Conservation (phyloP, 1,284 basidiomycete species). For the Cutaneotrichosporon dermatis region DNA sequence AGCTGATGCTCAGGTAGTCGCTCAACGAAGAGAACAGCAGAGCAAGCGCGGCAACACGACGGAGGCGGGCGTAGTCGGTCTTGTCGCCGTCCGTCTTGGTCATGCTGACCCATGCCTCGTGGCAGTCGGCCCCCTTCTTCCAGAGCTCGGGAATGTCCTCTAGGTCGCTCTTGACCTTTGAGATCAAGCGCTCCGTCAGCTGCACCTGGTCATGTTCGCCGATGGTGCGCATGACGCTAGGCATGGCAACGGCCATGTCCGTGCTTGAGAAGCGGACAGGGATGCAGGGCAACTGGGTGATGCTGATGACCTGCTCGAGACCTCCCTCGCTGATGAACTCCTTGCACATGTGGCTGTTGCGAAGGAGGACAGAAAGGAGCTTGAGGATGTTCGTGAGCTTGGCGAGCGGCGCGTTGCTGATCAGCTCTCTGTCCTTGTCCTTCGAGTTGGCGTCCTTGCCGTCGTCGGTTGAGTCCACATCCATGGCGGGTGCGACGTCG, state of each 20-base stretch:
- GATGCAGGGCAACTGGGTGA: slow-evolving; percentile 78
- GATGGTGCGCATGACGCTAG: slow-evolving; percentile 82
- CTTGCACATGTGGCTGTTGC: slow-evolving; percentile 60
- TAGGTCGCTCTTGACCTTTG: slow-evolving; percentile 67
- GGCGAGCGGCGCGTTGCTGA: slow-evolving; percentile 20
- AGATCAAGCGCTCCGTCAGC: slow-evolving; percentile 67
- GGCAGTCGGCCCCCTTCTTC: slow-evolving; percentile 51
- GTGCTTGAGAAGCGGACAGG: slow-evolving; percentile 86
- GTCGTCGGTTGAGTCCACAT: slow-evolving; percentile 1
- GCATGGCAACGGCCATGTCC: slow-evolving; percentile 71
- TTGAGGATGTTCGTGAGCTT: slow-evolving; percentile 29
- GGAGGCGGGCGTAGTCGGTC: slow-evolving; percentile 9
- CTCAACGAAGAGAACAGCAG: slow-evolving; percentile 56
- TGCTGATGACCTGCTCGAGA: slow-evolving; percentile 66
- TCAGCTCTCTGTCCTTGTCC: slow-evolving; percentile 13
- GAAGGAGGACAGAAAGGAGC: slow-evolving; percentile 11
- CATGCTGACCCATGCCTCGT: slow-evolving; percentile 56
- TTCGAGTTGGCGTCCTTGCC: slow-evolving; percentile 9
- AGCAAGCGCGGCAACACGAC: slow-evolving; percentile 53
- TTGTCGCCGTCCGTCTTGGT: slow-evolving; percentile 15
- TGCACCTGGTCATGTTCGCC: slow-evolving; percentile 77
- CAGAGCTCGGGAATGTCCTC: slow-evolving; percentile 69
- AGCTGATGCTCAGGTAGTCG: slow-evolving; percentile 64
- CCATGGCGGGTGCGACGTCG: background rate
- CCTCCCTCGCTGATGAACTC: slow-evolving; percentile 77